These are phyloP conservation scores for Trametes punicea DNA, from an alignment of 768 basidiomycete species.

Conservation along the genomic window DNA sequence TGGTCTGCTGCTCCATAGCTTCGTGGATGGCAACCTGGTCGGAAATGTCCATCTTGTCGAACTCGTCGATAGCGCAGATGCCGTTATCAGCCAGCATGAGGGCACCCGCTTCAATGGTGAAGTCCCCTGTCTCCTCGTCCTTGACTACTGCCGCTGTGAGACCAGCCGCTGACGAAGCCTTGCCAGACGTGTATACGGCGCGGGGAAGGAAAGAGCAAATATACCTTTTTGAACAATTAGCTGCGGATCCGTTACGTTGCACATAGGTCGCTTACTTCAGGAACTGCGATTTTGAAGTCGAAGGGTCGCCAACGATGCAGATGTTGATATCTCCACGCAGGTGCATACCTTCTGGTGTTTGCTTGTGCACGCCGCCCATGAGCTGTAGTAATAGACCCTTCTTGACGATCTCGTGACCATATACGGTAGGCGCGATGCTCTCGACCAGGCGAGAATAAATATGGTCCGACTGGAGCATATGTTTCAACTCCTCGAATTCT, in stretches of 20 bases:
- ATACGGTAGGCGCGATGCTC: conserved; percentile 96
- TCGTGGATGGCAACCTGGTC: conserved; percentile 99
- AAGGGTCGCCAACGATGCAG: conserved; percentile 96
- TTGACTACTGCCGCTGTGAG: conserved; percentile 97
- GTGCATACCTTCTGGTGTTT: conserved; percentile 94
- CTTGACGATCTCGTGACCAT: conserved; percentile 98
- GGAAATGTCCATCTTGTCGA: conserved; percentile 99
- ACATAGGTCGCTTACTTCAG: conserved; percentile 85
- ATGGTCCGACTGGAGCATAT: conserved; percentile 92
- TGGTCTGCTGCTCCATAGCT: conserved; percentile 99
- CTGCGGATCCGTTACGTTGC: no score
- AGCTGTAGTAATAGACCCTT: conserved; percentile 94
- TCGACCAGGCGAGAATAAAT: conserved; percentile 93
- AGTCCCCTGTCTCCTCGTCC: conserved; percentile 98
- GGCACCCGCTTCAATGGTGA: conserved; percentile 98
- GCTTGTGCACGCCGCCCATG: conserved; percentile 98
- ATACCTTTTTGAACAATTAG: conserved; percentile 54
- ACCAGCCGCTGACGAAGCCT: conserved; percentile 98
- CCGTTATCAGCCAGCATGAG: conserved; percentile 99
- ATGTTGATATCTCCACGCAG: conserved; percentile 99
- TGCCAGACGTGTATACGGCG: conserved; percentile 98
- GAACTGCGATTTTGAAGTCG: conserved; percentile 98
- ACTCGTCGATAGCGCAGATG: conserved; percentile 99
- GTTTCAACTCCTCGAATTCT: conserved; percentile 91
- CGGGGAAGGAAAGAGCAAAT: conserved; percentile 97